Base-by-base conservation (phyloP, 2,329 filamentous ascomycete genomes). In the Thelonectria rubi region DNA sequence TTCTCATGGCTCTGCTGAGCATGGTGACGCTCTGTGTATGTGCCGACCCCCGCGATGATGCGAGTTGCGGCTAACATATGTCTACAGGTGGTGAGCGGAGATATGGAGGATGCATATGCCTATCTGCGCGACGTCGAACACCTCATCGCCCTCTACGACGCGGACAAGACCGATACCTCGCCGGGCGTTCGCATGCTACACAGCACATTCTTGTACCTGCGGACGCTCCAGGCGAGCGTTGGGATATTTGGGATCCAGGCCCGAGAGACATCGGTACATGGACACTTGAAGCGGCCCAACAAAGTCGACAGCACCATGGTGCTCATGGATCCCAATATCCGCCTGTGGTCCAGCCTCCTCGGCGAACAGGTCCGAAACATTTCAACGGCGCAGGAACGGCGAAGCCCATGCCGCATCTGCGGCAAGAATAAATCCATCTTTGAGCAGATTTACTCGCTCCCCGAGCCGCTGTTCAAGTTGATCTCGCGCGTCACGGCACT, bases 11-110 rank as follows among this genome's bases (percentile, higher is more conserved):
- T 11, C 20, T 60, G 46, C 14, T 60, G 20, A 60, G 50, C 18
- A 60, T 60, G 58, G 51, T 60, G 3, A 60, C 58, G 18, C 32
- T 60, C 24, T 55, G 50, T 37, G 58, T 60, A 55, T 49, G 58
- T 14, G 9, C 9, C 17, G 2, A 15, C 11, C n/a, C 7, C 15
- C 12, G 9, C 12, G 7, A 24, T 3, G 4, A 9, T 5, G 17
- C 12, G 11, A 21, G 8, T 10, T n/a, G n/a, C 3, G 7, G 7
- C 48, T 32, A 46, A 39, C 15, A 24, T 37, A 1, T 39, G 6
- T 17, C 5, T 34, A 15, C 11, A 60, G 58, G 58, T 60, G 30
- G 58, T 60, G 12, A 60, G 50, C n/a, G 58, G 58, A 18, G 50
- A 55, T 20, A 54, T 55, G 51, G 51, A 60, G 30, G 58, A 60